A percentile compares a stretch with the other conserved stretches of the same genome.
phyloP scores from a whole-genome alignment of 1,139 yeast species.

The Debaryomycetaceae sp. region DNA sequence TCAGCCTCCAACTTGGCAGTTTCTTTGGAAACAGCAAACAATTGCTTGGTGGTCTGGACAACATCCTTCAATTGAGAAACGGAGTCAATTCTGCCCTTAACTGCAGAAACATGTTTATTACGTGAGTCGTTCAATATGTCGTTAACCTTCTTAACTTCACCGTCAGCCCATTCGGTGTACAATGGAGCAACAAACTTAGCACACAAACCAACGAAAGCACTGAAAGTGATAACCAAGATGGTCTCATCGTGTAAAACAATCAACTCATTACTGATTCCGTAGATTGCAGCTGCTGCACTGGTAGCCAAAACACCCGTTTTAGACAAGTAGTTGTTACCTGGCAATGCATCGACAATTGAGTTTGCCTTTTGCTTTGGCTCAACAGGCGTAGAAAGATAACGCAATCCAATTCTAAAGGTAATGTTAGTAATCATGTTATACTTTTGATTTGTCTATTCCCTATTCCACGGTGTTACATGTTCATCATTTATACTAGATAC shows the following conservation, averaged over 20 bases:
- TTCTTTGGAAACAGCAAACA: conserved; percentile 92
- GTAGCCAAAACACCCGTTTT: conserved; percentile 96
- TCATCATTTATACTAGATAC: no score
- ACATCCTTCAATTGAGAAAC: conserved; percentile 91
- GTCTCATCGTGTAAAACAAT: conserved; percentile 94
- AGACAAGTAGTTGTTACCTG: conserved; percentile 84
- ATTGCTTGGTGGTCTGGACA: conserved; percentile 83
- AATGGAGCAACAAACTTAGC: conserved; percentile 92
- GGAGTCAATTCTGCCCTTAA: conserved; percentile 83
- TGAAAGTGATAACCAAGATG: conserved; percentile 75
- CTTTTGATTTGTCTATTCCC: no score
- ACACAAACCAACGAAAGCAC: conserved; percentile 68
- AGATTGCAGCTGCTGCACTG: conserved; percentile 87
- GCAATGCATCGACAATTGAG: conserved; percentile 86
- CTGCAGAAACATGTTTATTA: conserved; percentile 86
- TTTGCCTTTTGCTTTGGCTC: conserved; percentile 93
- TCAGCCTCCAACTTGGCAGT: conserved; percentile 94
- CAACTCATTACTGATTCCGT: conserved; percentile 91
- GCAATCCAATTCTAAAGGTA: conserved; percentile 50
- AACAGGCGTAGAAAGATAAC: conserved; percentile 60
- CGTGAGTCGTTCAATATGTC: conserved; percentile 84
- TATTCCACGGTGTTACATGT: no score
- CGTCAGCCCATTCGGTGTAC: conserved; percentile 93
- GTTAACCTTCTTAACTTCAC: conserved; percentile 81
- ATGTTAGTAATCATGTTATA: conserved; percentile 24